Evolutionary conservation across 192 early-diverging fungal genomes (phyloP), one percentile per base, ranked within the genome.

Genomic region (Globomyces pollinis-pini): DNA sequence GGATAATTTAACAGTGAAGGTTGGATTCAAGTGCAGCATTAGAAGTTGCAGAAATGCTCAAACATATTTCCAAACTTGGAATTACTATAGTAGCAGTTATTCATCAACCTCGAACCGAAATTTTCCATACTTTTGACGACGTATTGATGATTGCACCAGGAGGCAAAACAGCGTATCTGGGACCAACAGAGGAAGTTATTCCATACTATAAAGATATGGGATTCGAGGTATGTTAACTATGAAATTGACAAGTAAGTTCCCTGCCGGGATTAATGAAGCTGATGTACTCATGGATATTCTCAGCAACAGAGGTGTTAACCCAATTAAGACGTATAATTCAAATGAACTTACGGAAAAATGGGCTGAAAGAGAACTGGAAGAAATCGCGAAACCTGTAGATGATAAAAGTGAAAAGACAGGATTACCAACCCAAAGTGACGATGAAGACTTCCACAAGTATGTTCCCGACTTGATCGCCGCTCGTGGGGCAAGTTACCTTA

Each of bases 81-180:
- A 78, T 86, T 61, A 82, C 86, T 24, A 81, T 91, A 36, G 75
- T 90, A 44, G 89, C 88, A 63, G 89, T 57, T 16, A 57, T 57
- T n/a, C 55, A 57, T 39, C 55, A 57, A 2, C 55, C 55, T 26
- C 34, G 55, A 8, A 38, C 31, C 8, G 55, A 57, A 31, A 57
- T 57, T 6, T 57, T 33, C 28, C n/a, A 77, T 13, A 91, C 85
- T 55, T 94, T 94, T 69, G 90, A 91, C 65, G 85, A 90, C 30
- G 67, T 94, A 13, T 60, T 92, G 45, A 73, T 94, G 32, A 71
- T 94, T 29, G 86, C 85, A 38, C 83, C 83, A 59, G 89, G 89
- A 38, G 91, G 91, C 50, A 68, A 73, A 47, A 87, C 86, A 12
- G 88, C 84, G 13, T 94, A 86, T 61, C 84, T 89, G 73, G 91